Base-by-base conservation (phyloP, 352 stramenopile species). In the Globisporangium yorkense region DNA sequence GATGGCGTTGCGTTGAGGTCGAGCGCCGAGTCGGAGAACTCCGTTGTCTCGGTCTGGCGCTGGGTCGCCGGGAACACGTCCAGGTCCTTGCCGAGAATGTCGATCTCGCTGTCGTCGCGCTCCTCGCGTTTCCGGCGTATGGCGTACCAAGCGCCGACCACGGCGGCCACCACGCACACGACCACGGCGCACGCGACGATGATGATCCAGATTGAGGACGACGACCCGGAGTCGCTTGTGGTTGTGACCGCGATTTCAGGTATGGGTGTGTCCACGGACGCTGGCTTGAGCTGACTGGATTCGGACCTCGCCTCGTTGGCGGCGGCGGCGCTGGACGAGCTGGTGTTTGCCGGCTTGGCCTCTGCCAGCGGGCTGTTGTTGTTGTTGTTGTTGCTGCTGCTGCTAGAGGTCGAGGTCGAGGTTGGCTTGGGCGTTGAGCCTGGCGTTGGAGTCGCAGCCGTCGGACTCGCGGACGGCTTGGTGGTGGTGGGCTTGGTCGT, bases 1-100 rank as follows among this genome's bases (percentile, higher is more conserved):
- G 47, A 18, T 21, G 56, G 56, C 24, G 57, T 63, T 1, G 57
- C n/a, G 16, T 52, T 53, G 29, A 54, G 27, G 15, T 63, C 20
- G 1, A 57, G 10, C 8, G 27, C 57, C 24, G 57, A 63, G 31
- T 58, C 57, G 3, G 57, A 49, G 37, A 63, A 57, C 6, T 53
- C 57, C 0, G 53, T 58, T 1, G 27, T 15, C 3, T 44, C 40
- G 3, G 57, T 57, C 3, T n/a, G 24, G 3, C 57, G 49, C 0
- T 10, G 5, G 5, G 8, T 49, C 3, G 16, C 21, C 13, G 21
- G 31, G 10, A 39, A n/a, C 0, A 5, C 41, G 33, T 39, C 21
- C 15, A 57, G 15, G 29, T 49, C 41, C 51, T 63, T 63, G 7
- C 20, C 37, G 12, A 5, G 12, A 10, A 33, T 2, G 21, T 5